Evolutionary conservation across 192 early-diverging fungal genomes (phyloP), one percentile per base, ranked within the genome.

Genomic region (Phlyctochytrium arcticum): DNA sequence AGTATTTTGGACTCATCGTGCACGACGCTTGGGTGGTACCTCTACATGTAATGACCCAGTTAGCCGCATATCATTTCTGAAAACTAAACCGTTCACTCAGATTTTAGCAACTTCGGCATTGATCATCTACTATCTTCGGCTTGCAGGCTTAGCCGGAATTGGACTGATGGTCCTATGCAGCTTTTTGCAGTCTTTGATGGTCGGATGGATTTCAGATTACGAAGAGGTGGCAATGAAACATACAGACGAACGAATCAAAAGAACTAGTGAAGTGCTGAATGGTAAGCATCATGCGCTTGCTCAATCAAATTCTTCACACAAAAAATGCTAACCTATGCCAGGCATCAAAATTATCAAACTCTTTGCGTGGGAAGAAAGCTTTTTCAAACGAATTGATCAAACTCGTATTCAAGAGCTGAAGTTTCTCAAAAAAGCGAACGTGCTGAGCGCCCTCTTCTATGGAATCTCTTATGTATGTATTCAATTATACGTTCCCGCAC

Each of bases 261-360:
- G 27, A 7, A 60, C 44, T 30, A 30, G 57, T 30, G 57, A 60
- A 46, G 34, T 31, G 19, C 5, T 57, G 55, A 19, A 57, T 17
- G 55, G 55, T 57, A n/a, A 4, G 27, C 3, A 2, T 27, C 34
- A 33, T 56, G 1, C 33, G 17, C 32, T 35, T 29, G 1, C 10
- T 53, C 0, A 53, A 23, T n/a, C n/a, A n/a, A n/a, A n/a, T n/a
- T n/a, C n/a, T n/a, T 1, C 24, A 53, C 27, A 24, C 50, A 24
- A 29, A 19, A 2, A 12, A 8, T 3, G 19, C 50, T 12, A n/a
- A 57, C 34, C 24, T 3, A 4, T 1, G 8, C 9, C 49, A 51
- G 94, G 90, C 34, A 92, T 94, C 62, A 89, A 88, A 57, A 90
- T 98, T 23, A 93, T 98, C 78, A 98, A 95, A 68, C 76, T 95